phyloP scores from a whole-genome alignment of 345 rosid species.

The Eucalyptus sp. region DNA sequence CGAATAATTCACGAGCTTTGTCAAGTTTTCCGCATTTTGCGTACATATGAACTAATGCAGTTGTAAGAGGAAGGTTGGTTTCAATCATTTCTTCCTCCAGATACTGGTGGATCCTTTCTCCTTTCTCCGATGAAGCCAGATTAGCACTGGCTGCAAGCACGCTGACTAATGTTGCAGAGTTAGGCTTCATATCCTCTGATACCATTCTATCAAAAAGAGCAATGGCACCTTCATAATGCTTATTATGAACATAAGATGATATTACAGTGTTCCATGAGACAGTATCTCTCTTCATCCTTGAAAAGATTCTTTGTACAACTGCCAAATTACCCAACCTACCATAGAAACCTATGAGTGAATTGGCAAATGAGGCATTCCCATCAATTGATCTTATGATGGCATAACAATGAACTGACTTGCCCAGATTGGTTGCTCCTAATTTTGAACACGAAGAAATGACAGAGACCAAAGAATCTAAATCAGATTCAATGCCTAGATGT shows the following conservation, averaged over 20 bases:
- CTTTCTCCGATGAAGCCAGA: slow-evolving; percentile 41
- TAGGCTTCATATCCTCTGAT: slow-evolving; percentile 25
- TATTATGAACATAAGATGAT: slow-evolving; percentile 23
- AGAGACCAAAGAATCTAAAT: slow-evolving; percentile 33
- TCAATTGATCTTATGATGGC: slow-evolving; percentile 17
- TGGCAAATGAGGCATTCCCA: slow-evolving; percentile 21
- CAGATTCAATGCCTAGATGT: slow-evolving; percentile 16
- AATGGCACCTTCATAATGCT: slow-evolving; percentile 29
- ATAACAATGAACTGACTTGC: slow-evolving; percentile 49
- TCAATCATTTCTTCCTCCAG: slow-evolving; percentile 31
- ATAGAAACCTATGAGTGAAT: slow-evolving; percentile 52
- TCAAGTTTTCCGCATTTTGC: slow-evolving; percentile 60
- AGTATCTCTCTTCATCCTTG: slow-evolving; percentile 14
- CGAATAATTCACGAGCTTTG: slow-evolving; percentile 36
- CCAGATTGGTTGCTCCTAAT: slow-evolving; percentile 16
- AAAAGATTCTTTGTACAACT: slow-evolving; percentile 31
- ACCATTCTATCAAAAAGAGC: slow-evolving; percentile 47
- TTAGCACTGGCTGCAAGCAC: slow-evolving; percentile 57
- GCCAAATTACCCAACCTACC: slow-evolving; percentile 37
- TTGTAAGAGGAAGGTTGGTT: slow-evolving; percentile 36
- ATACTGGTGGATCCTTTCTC: slow-evolving; percentile 33
- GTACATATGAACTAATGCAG: slow-evolving; percentile 59
- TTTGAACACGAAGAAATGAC: slow-evolving; percentile 44
- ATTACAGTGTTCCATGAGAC: slow-evolving; percentile 58
- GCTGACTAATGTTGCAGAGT: slow-evolving; percentile 36